phyloP scores from a whole-genome alignment of 1,139 yeast species.

The Saccharomyces uvarum region DNA sequence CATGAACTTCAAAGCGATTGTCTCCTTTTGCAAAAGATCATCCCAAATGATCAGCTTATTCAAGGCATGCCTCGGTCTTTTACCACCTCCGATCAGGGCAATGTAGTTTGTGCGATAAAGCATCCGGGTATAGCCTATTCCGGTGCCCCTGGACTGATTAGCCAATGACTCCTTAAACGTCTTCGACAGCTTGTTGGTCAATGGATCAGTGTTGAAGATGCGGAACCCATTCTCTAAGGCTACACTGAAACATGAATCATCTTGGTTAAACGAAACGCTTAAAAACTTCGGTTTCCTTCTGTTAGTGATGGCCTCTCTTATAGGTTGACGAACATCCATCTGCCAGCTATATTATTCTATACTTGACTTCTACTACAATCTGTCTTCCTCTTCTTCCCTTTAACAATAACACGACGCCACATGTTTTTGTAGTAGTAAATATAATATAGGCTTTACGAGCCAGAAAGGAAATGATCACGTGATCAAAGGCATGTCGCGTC shows the following conservation, averaged over 20 bases:
- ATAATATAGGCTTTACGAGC: not conserved
- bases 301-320: slow-evolving; percentile 13
- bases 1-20: slow-evolving; percentile 67
- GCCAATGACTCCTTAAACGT: slow-evolving; percentile 35
- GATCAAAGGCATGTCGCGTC: not conserved
- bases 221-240: slow-evolving; percentile 77
- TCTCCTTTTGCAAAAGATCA: slow-evolving; percentile 69
- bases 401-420: not conserved
- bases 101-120: slow-evolving; percentile 83
- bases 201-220: slow-evolving; percentile 83
- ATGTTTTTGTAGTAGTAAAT: not conserved
- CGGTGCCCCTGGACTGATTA: slow-evolving; percentile 30
- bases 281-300: slow-evolving; percentile 15
- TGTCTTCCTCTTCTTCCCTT: not conserved
- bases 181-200: slow-evolving; percentile 69
- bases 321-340: slow-evolving; percentile 23
- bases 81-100: slow-evolving; percentile 85
- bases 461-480: not conserved
- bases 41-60: slow-evolving; percentile 86
- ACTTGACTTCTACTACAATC: not conserved
- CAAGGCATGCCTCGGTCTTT: slow-evolving; percentile 64
- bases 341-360: not conserved
- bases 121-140: slow-evolving; percentile 74
- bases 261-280: slow-evolving; percentile 60
- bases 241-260: slow-evolving; percentile 81